Evolutionary conservation across 768 basidiomycete genomes (phyloP).

Genomic region (Pisolithus sp.): DNA sequence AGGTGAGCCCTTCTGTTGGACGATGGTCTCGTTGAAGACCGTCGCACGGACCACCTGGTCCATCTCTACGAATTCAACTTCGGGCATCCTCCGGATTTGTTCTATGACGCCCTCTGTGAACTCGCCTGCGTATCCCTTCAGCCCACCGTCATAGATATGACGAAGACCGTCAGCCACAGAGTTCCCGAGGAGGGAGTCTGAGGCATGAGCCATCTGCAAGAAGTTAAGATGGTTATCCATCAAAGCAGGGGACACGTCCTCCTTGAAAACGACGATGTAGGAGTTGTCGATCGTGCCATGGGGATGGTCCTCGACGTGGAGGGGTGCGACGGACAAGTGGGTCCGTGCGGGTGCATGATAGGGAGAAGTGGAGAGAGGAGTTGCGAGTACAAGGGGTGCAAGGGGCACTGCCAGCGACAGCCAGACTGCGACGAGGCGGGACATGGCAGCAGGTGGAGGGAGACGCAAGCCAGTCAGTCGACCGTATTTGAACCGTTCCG

Average conservation of each 20-base stretch:
- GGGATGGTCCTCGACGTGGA: constrained; percentile 52
- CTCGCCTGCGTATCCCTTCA: constrained; percentile 75
- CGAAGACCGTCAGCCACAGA: constrained; percentile 45
- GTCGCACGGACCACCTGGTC: constrained; percentile 88
- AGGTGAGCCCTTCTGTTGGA: constrained; percentile 63
- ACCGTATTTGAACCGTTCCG: constrained; percentile 19
- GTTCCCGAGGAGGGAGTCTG: constrained; percentile 44
- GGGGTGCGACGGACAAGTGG: constrained; percentile 52
- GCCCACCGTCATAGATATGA: constrained; percentile 72
- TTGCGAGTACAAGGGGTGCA: constrained; percentile 30
- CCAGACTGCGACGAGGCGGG: constrained; percentile 24
- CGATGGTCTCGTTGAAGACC: constrained; percentile 7
- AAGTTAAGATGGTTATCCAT: constrained; percentile 77
- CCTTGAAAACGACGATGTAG: constrained; percentile 91
- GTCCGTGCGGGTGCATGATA: constrained; percentile 32
- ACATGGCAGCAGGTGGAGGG: constrained; percentile 25
- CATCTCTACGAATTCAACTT: constrained; percentile 87
- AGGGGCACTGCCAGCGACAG: constrained; percentile 34
- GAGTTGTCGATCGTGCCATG: constrained; percentile 79
- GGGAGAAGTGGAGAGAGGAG: constrained; percentile 40
- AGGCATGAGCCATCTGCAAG: constrained; percentile 55
- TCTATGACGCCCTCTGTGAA: constrained; percentile 69
- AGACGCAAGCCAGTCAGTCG: constrained; percentile 2
- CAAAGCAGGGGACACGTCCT: constrained; percentile 48
- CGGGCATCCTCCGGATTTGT: constrained; percentile 73